phyloP scores from a whole-genome alignment of 768 basidiomycete genomes.

The Rhizopogon vinicolor region DNA sequence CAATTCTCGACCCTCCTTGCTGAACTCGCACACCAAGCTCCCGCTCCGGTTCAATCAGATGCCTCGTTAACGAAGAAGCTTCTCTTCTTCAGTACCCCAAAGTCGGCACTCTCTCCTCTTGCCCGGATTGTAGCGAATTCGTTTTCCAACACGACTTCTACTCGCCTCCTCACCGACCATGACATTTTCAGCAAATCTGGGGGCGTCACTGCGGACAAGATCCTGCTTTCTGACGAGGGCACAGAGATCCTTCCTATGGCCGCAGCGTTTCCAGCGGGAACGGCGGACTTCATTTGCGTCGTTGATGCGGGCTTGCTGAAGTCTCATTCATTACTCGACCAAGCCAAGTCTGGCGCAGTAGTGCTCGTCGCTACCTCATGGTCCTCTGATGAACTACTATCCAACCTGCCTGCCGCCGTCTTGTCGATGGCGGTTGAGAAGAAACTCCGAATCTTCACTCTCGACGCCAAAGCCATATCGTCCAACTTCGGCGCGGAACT shows the following conservation, averaged over 20 bases:
- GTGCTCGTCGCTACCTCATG: slow-evolving; percentile 76
- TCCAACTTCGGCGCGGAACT: slow-evolving; percentile 30
- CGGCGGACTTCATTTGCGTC: slow-evolving; percentile 68
- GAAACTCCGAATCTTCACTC: slow-evolving; percentile 50
- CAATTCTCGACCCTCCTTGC: slow-evolving; percentile 40
- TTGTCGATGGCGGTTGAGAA: slow-evolving; percentile 44
- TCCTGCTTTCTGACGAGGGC: slow-evolving; percentile 50
- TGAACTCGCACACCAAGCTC: slow-evolving; percentile 19
- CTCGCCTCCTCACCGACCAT: slow-evolving; percentile 62
- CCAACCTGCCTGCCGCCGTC: slow-evolving; percentile 56
- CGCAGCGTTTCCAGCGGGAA: slow-evolving; percentile 48
- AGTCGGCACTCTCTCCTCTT: slow-evolving; percentile 40
- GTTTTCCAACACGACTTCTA: slow-evolving; percentile 46
- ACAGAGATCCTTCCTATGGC: slow-evolving; percentile 47
- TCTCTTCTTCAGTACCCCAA: slow-evolving; percentile 49
- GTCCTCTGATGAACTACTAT: slow-evolving; percentile 66
- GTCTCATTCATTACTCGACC: slow-evolving; percentile 65
- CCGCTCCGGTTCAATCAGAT: slow-evolving; percentile 21
- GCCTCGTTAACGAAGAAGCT: slow-evolving; percentile 39
- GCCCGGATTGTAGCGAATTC: slow-evolving; percentile 52
- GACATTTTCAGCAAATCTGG: slow-evolving; percentile 74
- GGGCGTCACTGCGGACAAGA: slow-evolving; percentile 63
- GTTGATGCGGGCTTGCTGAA: slow-evolving; percentile 77
- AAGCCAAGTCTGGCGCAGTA: slow-evolving; percentile 61
- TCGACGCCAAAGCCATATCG: slow-evolving; percentile 56